Percentiles rank a stretch among this genome's conserved stretches.
Evolutionary conservation across 2,329 filamentous ascomycete species (phyloP).

Genomic region (Aspergillus sp.): DNA sequence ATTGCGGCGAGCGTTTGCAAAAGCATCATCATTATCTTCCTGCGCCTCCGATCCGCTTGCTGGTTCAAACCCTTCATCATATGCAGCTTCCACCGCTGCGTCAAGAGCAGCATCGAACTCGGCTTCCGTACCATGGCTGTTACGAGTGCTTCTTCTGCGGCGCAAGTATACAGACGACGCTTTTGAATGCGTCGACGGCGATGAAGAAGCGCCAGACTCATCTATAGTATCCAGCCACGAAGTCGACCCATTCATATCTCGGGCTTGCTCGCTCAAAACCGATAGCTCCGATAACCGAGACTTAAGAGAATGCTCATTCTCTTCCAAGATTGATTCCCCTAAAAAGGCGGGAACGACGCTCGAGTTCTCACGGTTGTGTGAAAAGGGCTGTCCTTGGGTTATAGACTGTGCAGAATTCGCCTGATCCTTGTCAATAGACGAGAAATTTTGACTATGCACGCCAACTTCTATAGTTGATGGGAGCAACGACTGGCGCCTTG

Average conservation of each 20-base stretch:
- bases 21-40: constrained; percentile 32
- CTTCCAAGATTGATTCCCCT: background rate
- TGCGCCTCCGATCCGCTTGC: constrained; percentile 39
- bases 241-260: constrained; percentile 73
- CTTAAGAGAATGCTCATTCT: constrained; percentile 3
- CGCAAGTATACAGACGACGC: constrained; percentile 69
- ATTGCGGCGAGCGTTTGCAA: constrained; percentile 58
- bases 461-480: constrained; percentile 35
- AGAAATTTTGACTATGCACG: constrained; percentile 15
- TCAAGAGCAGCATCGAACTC: constrained; percentile 94
- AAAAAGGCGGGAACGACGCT: background rate
- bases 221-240: constrained; percentile 96
- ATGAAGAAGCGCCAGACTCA: constrained; percentile 78
- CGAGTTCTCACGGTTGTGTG: background rate
- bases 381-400: constrained; percentile 6
- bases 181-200: constrained; percentile 77
- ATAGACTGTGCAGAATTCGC: constrained; percentile 39
- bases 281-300: constrained; percentile 16
- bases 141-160: constrained; percentile 67
- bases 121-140: constrained; percentile 74
- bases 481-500: constrained; percentile 40
- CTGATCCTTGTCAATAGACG: constrained; percentile 38
- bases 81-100: constrained; percentile 92
- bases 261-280: constrained; percentile 22
- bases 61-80: constrained; percentile 86